Evolutionary conservation across 768 basidiomycete genomes (phyloP), one percentile per base, ranked within the genome.

Genomic region (Rhizopogon vulgaris): DNA sequence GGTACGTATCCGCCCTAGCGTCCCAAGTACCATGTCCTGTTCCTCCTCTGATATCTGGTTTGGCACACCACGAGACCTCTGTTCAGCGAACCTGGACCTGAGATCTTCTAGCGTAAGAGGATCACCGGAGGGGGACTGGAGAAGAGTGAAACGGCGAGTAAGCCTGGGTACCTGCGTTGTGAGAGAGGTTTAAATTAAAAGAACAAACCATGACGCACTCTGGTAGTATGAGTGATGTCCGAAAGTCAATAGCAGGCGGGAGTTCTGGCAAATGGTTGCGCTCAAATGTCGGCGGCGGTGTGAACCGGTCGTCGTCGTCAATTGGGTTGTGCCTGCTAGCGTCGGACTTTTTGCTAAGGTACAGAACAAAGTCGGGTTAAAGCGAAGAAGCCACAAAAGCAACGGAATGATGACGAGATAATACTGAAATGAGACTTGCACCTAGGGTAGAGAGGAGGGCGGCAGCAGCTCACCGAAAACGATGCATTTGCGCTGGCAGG

Each of bases 191-290:
- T 53, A 15, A 40, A 42, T 11, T 22, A 28, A 55, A 53, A 3
- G 45, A 53, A 47, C 55, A 43, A 51, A 59, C 18, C 51, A 46
- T 55, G 38, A 74, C 87, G 73, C 70, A 93, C 90, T 86, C 87
- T 66, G 88, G 88, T 45, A 93, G 71, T 60, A 93, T 90, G 63
- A 86, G 78, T 54, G 89, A 90, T 28, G 90, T 90, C 61, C 90
- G 85, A 73, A 93, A 93, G 69, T 90, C 82, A 72, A 78, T 81
- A 40, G 76, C 71, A 8, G 85, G 78, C 49, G 87, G 84, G 15
- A 92, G 75, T 57, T 78, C 74, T 45, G 78, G 80, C 2, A 82
- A 71, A 43, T 64, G 57, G 41, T 72, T 73, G 54, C 69, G 70
- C 39, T 73, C 65, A 56, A 66, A 58, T 48, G 67, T 59, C 12